phyloP scores from a whole-genome alignment of 2,329 filamentous ascomycete genomes.

The Pestalotiopsis sp. region DNA sequence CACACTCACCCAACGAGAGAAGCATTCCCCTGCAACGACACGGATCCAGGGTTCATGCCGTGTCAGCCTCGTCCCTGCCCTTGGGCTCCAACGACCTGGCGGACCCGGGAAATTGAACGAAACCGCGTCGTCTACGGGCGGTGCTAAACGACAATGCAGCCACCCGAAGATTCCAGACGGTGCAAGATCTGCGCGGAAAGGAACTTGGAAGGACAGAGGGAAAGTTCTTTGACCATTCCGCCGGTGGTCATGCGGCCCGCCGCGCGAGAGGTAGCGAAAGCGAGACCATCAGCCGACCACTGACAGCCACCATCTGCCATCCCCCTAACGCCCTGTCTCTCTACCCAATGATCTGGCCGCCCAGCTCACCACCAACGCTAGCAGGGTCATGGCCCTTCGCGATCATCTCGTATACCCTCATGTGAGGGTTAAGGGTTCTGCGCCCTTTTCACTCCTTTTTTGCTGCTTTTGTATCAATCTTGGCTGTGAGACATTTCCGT shows the following conservation, averaged over 20 bases:
- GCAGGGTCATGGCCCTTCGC: constrained; percentile 10
- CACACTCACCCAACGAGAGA: constrained; percentile 19
- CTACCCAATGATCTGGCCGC: constrained; percentile 8
- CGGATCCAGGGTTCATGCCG: constrained; percentile 3
- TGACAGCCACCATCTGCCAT: background rate
- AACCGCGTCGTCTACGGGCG: background rate
- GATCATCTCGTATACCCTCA: constrained; percentile 11
- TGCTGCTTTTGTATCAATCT: background rate
- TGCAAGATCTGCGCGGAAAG: constrained; percentile 7
- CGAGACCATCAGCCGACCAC: constrained; percentile 16
- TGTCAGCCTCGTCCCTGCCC: constrained; percentile 14
- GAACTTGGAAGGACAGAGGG: background rate
- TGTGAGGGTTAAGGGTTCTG: background rate
- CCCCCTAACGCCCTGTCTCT: background rate
- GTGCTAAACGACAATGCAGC: background rate
- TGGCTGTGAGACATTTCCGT: constrained; percentile 8
- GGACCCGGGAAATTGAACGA: background rate
- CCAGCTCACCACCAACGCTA: constrained; percentile 14
- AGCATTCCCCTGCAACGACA: constrained; percentile 14
- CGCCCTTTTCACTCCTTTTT: constrained; percentile 1
- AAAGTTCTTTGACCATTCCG: background rate
- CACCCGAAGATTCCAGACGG: background rate
- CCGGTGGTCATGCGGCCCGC: constrained; percentile 6
- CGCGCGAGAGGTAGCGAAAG: background rate
- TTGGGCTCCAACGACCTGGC: background rate